Conservation (phyloP, 2,329 filamentous ascomycete genomes). For the Microcyclosporella mali region DNA sequence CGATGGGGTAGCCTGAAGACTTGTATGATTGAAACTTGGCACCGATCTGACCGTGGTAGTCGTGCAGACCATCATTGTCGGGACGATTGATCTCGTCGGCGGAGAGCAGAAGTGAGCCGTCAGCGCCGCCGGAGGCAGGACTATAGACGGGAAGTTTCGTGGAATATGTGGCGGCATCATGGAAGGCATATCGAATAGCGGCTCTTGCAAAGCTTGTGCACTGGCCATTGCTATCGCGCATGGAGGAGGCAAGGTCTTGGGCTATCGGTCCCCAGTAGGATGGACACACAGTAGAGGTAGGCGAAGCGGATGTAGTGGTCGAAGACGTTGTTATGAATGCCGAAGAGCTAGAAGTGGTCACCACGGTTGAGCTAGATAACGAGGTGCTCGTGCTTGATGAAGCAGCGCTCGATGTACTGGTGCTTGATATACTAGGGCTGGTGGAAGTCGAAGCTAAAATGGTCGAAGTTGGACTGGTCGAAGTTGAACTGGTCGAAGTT, state of each 20-base stretch:
- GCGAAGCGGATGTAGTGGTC: constrained; percentile 6
- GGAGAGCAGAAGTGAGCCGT: constrained; percentile 37
- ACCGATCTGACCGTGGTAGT: constrained; percentile 38
- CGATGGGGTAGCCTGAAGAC: constrained; percentile 27
- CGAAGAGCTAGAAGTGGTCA: not conserved
- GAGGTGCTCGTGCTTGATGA: not conserved
- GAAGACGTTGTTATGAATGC: constrained; percentile 5
- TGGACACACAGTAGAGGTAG: constrained; percentile 21
- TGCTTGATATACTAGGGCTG: too few relatives aligned
- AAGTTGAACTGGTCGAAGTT: constrained; percentile 3
- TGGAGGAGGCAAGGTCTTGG: constrained; percentile 23
- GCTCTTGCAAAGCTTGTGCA: constrained; percentile 31
- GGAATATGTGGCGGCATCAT: constrained; percentile 26
- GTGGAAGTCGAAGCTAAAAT: too few relatives aligned
- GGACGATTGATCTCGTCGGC: constrained; percentile 32
- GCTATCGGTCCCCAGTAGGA: constrained; percentile 28
- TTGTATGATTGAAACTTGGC: constrained; percentile 31
- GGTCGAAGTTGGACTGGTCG: not conserved
- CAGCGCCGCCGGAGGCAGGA: constrained; percentile 34
- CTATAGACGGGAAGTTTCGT: constrained; percentile 15
- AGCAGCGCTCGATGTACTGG: not conserved
- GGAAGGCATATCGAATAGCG: constrained; percentile 33
- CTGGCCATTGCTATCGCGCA: constrained; percentile 19
- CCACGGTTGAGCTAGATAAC: not conserved
- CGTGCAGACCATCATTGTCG: constrained; percentile 43